Conservation (phyloP, 306 rosid species). For the Trifolium dubium region DNA sequence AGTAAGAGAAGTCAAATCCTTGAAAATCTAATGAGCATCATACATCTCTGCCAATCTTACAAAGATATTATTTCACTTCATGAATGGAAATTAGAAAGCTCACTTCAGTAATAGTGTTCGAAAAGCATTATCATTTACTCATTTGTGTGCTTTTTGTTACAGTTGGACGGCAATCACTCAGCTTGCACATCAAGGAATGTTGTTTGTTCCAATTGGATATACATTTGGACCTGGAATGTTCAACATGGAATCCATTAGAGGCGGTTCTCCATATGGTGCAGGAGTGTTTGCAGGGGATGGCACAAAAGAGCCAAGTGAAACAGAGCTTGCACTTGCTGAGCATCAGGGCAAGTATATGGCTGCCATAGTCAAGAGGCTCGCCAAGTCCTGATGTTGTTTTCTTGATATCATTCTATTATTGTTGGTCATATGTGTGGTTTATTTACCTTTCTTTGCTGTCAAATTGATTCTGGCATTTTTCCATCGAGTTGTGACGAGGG, state of each 20-base stretch:
- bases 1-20: background rate
- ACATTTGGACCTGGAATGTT: slow-evolving; percentile 95
- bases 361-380: slow-evolving; percentile 73
- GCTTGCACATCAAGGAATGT: slow-evolving; percentile 94
- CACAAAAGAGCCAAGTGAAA: slow-evolving; percentile 78
- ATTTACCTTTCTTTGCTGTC: slow-evolving; percentile 18
- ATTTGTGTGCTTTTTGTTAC: slow-evolving; percentile 44
- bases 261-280: slow-evolving; percentile 95
- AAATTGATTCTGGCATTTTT: slow-evolving; percentile 53
- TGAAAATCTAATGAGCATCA: background rate
- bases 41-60: background rate
- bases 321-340: slow-evolving; percentile 88
- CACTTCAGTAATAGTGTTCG: slow-evolving; percentile 14
- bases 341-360: slow-evolving; percentile 98
- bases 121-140: slow-evolving; percentile 10
- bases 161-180: slow-evolving; percentile 99
- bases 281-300: slow-evolving; percentile 95
- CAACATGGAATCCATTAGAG: slow-evolving; percentile 83
- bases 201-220: slow-evolving; percentile 92
- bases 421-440: slow-evolving; percentile 32
- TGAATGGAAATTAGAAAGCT: slow-evolving; percentile 19
- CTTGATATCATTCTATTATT: slow-evolving; percentile 46
- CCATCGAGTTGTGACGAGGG: slow-evolving; percentile 29
- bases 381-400: slow-evolving; percentile 49
- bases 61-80: slow-evolving; percentile 2